Evolutionary conservation across 2,329 filamentous ascomycete genomes (phyloP).

Genomic region (Colletotrichum tanaceti): DNA sequence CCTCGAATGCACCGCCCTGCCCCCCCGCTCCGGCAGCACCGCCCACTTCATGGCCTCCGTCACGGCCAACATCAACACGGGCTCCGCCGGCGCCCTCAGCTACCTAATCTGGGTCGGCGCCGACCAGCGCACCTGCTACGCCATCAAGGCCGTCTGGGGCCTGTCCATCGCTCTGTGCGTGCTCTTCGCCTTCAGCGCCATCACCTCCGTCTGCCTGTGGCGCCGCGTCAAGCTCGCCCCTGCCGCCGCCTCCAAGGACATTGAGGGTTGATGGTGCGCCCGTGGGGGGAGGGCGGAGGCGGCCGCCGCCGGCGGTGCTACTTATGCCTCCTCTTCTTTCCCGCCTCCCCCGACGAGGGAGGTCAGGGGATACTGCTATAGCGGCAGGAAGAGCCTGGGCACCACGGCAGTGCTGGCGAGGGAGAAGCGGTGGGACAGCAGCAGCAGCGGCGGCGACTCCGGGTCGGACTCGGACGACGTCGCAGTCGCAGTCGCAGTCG

Average conservation of each 20-base stretch:
- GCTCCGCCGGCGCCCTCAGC: constrained; percentile 46
- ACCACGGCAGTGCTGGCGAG: constrained; percentile 50
- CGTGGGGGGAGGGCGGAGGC: constrained; percentile 52
- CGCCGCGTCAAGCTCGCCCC: constrained; percentile 62
- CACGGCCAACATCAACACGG: constrained; percentile 54
- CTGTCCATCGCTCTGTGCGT: constrained; percentile 82
- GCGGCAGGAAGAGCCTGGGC: constrained; percentile 50
- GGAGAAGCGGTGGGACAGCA: constrained; percentile 49
- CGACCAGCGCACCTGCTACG: constrained; percentile 75
- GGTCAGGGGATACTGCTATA: constrained; percentile 29
- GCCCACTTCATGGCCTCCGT: constrained; percentile 59
- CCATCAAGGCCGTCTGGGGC: constrained; percentile 91
- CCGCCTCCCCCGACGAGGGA: constrained; percentile 23
- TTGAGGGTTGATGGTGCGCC: constrained; percentile 62
- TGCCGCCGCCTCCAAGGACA: constrained; percentile 56
- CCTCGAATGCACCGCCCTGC: constrained; percentile 73
- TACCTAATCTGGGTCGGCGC: constrained; percentile 63
- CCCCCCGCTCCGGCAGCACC: constrained; percentile 55
- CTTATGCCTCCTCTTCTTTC: constrained; percentile 12
- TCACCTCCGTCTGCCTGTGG: constrained; percentile 72
- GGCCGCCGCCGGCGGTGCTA: constrained; percentile 31
- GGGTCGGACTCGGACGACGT: constrained; percentile 48
- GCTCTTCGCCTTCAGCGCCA: constrained; percentile 72
- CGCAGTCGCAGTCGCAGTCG: constrained; percentile 42
- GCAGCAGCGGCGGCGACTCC: constrained; percentile 49